Base-by-base conservation (phyloP, 768 basidiomycete genomes). In the Collybia nuda region DNA sequence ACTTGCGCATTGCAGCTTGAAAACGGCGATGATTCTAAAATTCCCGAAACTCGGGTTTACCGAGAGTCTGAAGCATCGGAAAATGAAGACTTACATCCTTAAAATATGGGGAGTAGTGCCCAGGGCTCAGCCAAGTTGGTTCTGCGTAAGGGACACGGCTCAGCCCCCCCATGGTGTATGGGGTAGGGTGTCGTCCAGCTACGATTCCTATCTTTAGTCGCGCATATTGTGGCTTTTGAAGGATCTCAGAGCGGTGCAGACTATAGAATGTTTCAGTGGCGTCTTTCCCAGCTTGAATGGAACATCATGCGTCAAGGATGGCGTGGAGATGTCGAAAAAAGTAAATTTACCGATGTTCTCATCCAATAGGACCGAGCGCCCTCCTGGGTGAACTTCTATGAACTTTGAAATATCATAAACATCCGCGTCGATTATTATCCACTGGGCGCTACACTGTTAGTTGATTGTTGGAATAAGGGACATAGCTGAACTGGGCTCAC, bases 211-310 rank as follows among this genome's bases (percentile, higher is more conserved):
- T 82, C 52, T 82, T 78, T 11, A 94, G 76, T 2, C 90, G 82
- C 45, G 76, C 67, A 58, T 86, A 92, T 49, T 90, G 87, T 0
- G 90, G 85, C 56, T 78, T 84, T 50, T 78, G 71, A 39, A 98
- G 78, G 14, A 97, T 83, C 60, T 96, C 93, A 37, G 86, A 80
- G 19, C 91, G 81, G 64, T 98, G 95, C 36, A 98, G 83, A 47
- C 88, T 82, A 60, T 86, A 97, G 74, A 98, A 97, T 4, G 80
- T 79, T 29, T 92, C 87, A 0, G 93, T 96, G 1, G 86, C 87
- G 59, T 97, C 93, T 65, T 90, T 78, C 7, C 92, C 93, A 44
- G 90, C 91, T 86, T 70, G 45, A 81, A 72, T 55, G 80, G 68
- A 8, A 61, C 77, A 53, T 61, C 64, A 52, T 45, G 19, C n/a